Conservation (phyloP, 176 grass and related monocot genomes). For the Carex myosuroides region DNA sequence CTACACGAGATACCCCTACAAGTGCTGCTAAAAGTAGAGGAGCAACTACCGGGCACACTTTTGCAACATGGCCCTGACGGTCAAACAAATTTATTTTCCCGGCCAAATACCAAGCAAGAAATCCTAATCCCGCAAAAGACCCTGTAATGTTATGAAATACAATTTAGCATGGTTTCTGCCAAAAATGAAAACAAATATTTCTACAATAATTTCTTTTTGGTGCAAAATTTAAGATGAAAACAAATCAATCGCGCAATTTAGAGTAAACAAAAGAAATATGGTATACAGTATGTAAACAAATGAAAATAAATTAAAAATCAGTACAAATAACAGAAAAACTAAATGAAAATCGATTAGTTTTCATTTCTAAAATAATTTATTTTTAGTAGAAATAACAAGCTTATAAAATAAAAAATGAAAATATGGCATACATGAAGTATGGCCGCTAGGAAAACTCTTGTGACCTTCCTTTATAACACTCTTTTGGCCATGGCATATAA, state of each 20-base stretch:
- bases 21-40: conserved; percentile 63
- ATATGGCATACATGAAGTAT: conserved; percentile 57
- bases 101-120: conserved; percentile 76
- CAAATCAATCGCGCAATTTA: too few species aligned
- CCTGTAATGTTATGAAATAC: conserved; percentile 24
- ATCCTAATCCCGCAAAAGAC: conserved; percentile 82
- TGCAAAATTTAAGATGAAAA: too few species aligned
- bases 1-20: conserved; percentile 70
- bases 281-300: too few species aligned
- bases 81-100: conserved; percentile 75
- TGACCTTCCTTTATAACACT: conserved; percentile 83
- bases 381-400: neutral
- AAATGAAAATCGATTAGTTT: too few species aligned
- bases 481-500: conserved; percentile 77
- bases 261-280: too few species aligned
- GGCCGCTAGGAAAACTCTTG: conserved; percentile 98
- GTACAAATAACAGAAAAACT: too few species aligned
- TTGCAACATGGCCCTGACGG: conserved; percentile 60
- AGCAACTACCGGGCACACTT: conserved; percentile 55
- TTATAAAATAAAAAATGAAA: neutral
- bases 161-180: neutral
- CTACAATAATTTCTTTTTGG: neutral
- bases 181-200: neutral
- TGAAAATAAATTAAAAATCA: too few species aligned
- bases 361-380: neutral